Percentiles rank a stretch among this genome's conserved stretches.
Evolutionary conservation across 768 basidiomycete species (phyloP).

Genomic region (Leccinum variicolor): DNA sequence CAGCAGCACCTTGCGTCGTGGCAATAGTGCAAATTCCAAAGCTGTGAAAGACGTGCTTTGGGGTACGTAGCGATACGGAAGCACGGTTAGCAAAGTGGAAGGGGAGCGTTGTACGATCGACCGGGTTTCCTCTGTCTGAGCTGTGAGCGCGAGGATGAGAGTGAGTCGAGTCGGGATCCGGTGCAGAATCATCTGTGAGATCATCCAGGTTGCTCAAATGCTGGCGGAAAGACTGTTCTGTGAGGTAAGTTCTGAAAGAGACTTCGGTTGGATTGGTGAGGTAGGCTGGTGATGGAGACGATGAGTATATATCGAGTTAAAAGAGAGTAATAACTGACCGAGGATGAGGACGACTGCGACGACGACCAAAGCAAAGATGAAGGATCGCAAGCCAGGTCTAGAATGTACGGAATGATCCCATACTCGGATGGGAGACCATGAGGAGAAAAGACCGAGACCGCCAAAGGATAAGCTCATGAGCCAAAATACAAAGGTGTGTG

Average conservation of each 20-base stretch:
- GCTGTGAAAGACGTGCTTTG: constrained; percentile 81
- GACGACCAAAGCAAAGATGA: constrained; percentile 68
- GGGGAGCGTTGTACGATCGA: constrained; percentile 30
- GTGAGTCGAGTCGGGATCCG: constrained; percentile 31
- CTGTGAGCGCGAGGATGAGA: constrained; percentile 24
- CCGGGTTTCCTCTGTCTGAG: constrained; percentile 15
- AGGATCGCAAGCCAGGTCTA: constrained; percentile 64
- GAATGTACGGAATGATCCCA: constrained; percentile 48
- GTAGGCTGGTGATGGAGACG: constrained; percentile 58
- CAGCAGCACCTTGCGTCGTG: constrained; percentile 31
- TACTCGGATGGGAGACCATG: constrained; percentile 51
- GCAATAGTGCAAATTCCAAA: constrained; percentile 89
- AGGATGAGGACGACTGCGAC: constrained; percentile 67
- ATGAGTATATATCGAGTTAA: not conserved
- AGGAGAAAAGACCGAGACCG: constrained; percentile 57
- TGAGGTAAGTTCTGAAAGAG: constrained; percentile 92
- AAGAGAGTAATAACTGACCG: constrained; percentile 43
- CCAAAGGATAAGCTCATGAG: constrained; percentile 67
- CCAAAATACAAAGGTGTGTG: constrained; percentile 48
- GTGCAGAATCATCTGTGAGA: constrained; percentile 46
- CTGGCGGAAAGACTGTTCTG: constrained; percentile 95
- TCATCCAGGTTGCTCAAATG: constrained; percentile 87
- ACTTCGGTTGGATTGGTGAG: constrained; percentile 93
- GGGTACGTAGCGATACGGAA: constrained; percentile 88
- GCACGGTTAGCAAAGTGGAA: constrained; percentile 93